These are phyloP conservation scores for Rhizopogon vinicolor DNA, from an alignment of 768 basidiomycete species.

Conservation along the genomic window DNA sequence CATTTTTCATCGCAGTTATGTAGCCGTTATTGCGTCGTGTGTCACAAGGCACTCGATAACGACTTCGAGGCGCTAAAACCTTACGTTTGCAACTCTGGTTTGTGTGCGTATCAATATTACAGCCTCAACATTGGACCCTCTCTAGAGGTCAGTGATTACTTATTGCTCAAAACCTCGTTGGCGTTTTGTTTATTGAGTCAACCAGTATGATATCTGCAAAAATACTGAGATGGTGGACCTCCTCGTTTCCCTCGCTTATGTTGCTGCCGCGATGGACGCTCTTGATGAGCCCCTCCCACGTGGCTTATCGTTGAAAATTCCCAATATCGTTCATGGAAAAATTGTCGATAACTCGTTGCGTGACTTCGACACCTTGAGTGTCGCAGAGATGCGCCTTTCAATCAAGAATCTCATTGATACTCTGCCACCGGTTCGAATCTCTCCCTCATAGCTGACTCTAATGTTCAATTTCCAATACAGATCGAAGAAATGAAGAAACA, in stretches of 20 bases:
- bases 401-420: constrained; percentile 41
- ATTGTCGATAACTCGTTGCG: constrained; percentile 33
- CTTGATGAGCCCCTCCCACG: constrained; percentile 56
- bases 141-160: constrained; percentile 46
- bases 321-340: constrained; percentile 6
- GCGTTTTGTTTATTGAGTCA: not conserved
- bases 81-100: constrained; percentile 61
- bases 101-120: constrained; percentile 72
- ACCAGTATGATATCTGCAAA: constrained; percentile 64
- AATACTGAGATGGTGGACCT: constrained; percentile 65
- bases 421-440: constrained; percentile 41
- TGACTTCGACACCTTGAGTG: constrained; percentile 47
- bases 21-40: constrained; percentile 69
- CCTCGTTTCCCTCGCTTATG: constrained; percentile 58
- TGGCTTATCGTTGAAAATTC: constrained; percentile 57
- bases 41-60: constrained; percentile 51
- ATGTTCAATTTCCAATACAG: constrained; percentile 22
- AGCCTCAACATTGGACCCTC: constrained; percentile 60
- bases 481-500: constrained; percentile 54
- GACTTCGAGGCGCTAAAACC: constrained; percentile 64
- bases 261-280: constrained; percentile 47
- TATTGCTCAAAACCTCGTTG: not conserved
- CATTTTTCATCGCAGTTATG: constrained; percentile 41
- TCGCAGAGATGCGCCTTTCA: constrained; percentile 39
- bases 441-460: not conserved